A percentile compares a stretch with the other conserved stretches of the same genome.
These are phyloP conservation scores for Cordyceps cateniannulata DNA, from an alignment of 2,329 filamentous ascomycete genomes.

Conservation along the genomic window DNA sequence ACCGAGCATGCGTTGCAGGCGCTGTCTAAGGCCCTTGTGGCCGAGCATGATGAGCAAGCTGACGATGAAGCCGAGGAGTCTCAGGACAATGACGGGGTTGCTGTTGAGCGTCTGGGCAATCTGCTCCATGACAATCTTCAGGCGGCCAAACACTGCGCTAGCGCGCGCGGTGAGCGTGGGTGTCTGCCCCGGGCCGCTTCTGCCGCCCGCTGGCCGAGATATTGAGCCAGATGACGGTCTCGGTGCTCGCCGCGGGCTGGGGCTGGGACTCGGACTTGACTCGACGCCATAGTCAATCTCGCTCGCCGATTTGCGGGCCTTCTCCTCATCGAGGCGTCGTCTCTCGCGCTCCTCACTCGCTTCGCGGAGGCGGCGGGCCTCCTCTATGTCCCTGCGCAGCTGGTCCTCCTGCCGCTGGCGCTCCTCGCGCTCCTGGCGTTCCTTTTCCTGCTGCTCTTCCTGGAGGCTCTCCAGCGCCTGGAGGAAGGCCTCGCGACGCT, in stretches of 20 bases:
- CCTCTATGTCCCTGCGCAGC: slow-evolving; percentile 49
- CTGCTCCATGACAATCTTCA: slow-evolving; percentile 45
- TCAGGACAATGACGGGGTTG: slow-evolving; percentile 51
- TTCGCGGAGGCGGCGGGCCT: slow-evolving; percentile 47
- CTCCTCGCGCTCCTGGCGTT: slow-evolving; percentile 56
- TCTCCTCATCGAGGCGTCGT: slow-evolving; percentile 48
- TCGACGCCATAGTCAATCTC: slow-evolving; percentile 68
- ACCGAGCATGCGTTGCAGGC: slow-evolving; percentile 61
- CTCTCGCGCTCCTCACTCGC: slow-evolving; percentile 53
- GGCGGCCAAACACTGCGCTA: slow-evolving; percentile 44
- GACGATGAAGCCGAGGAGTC: slow-evolving; percentile 70
- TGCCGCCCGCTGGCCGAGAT: slow-evolving; percentile 22
- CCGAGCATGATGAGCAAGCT: slow-evolving; percentile 73
- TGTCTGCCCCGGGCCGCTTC: slow-evolving; percentile 21
- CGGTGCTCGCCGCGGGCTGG: neutral
- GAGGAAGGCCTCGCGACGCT: slow-evolving; percentile 81
- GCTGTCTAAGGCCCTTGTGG: slow-evolving; percentile 66
- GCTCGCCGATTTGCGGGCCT: slow-evolving; percentile 41
- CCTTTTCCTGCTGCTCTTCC: slow-evolving; percentile 74
- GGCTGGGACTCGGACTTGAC: slow-evolving; percentile 30
- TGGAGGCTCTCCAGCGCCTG: slow-evolving; percentile 77
- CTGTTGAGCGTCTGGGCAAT: slow-evolving; percentile 44
- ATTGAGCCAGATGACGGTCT: slow-evolving; percentile 8
- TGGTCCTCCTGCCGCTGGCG: slow-evolving; percentile 50
- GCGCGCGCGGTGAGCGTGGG: slow-evolving; percentile 42